A percentile compares a stretch with the other conserved stretches of the same genome.
Evolutionary conservation across 208 protist genomes (phyloP).

Genomic region (Naegleria gruberi): DNA sequence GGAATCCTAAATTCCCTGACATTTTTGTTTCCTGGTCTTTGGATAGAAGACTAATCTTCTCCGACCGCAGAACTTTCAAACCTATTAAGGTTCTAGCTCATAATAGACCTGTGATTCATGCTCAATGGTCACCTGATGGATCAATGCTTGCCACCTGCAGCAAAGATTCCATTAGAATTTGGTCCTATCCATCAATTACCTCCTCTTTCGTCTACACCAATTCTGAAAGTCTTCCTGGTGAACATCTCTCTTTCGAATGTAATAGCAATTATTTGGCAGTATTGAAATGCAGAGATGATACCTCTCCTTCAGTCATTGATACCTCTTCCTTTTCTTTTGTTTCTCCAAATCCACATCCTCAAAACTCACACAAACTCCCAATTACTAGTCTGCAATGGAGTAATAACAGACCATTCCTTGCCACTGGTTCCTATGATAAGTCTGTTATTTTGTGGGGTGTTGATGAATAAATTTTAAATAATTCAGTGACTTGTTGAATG

Average conservation of each 20-base stretch:
- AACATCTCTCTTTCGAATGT: background rate
- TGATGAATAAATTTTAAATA: no score
- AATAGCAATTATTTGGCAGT: background rate
- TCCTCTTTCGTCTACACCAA: background rate
- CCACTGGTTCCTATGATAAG: background rate
- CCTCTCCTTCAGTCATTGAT: background rate
- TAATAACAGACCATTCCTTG: background rate
- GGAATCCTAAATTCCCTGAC: background rate
- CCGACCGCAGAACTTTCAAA: background rate
- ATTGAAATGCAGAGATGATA: background rate
- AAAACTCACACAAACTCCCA: background rate
- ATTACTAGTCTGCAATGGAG: background rate
- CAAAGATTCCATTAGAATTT: background rate
- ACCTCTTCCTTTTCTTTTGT: background rate
- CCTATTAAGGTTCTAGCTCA: background rate
- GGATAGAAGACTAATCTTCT: background rate
- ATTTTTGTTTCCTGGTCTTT: background rate
- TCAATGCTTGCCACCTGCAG: background rate
- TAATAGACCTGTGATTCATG: background rate
- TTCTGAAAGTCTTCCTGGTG: background rate
- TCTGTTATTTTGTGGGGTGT: slow-evolving; percentile 7
- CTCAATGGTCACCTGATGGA: background rate
- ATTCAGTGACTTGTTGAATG: no score
- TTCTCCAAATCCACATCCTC: background rate
- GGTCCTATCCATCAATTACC: background rate